Percentiles rank a stretch among this genome's conserved stretches.
phyloP scores from a whole-genome alignment of 176 grass and related monocot species.

The Melocanna baccifera region DNA sequence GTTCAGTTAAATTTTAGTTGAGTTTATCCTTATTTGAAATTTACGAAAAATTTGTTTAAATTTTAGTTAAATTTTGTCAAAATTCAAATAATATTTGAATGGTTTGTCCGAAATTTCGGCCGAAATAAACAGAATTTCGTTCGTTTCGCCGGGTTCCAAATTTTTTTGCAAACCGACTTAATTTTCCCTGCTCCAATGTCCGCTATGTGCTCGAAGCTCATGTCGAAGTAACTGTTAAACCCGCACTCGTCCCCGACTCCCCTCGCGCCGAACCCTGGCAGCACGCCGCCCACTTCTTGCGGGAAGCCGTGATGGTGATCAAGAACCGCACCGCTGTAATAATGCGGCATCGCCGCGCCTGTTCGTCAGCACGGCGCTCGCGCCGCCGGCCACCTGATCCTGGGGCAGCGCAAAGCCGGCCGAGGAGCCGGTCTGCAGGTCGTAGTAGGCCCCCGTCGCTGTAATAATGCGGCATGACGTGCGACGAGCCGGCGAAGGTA shows the following conservation, averaged over 20 bases:
- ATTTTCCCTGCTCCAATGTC: too few relatives aligned
- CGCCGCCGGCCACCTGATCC: neutral
- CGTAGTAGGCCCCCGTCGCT: neutral
- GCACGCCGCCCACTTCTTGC: neutral
- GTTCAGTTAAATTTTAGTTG: too few relatives aligned
- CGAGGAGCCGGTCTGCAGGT: neutral
- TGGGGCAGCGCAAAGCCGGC: neutral
- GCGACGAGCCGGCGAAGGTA: neutral
- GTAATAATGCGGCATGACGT: neutral
- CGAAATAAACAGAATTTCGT: too few relatives aligned
- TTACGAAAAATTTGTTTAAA: too few relatives aligned
- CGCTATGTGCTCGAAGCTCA: slow-evolving; percentile 17
- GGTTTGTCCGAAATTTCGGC: too few relatives aligned
- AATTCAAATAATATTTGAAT: too few relatives aligned
- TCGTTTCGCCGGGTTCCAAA: too few relatives aligned
- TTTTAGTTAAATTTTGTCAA: too few relatives aligned
- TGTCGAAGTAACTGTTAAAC: slow-evolving; percentile 16
- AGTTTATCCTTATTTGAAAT: too few relatives aligned
- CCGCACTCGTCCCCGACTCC: slow-evolving; percentile 25
- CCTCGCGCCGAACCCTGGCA: neutral
- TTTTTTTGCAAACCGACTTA: too few relatives aligned
- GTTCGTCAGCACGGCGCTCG: neutral
- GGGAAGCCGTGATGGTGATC: slow-evolving; percentile 9
- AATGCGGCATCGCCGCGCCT: neutral
- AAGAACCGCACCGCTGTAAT: slow-evolving; percentile 12